phyloP scores from a whole-genome alignment of 345 rosid species.

The Eucalyptus marginata region DNA sequence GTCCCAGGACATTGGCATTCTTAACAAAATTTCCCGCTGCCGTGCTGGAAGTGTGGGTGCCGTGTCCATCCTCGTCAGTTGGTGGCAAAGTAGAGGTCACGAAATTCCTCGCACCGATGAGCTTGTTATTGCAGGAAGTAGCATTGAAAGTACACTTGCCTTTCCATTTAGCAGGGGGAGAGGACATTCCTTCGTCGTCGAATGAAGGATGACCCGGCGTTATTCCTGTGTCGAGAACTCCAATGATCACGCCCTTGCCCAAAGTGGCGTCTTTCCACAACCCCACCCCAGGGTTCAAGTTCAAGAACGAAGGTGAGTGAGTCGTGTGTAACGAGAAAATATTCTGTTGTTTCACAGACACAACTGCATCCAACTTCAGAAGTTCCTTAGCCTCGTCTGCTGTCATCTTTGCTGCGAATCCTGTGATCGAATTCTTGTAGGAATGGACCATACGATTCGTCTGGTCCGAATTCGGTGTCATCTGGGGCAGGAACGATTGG shows the following conservation, averaged over 20 bases:
- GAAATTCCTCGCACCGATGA: slow-evolving; percentile 21
- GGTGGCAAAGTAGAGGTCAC: slow-evolving; percentile 1
- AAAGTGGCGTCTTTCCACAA: slow-evolving; percentile 3
- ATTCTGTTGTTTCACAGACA: not conserved
- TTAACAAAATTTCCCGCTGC: slow-evolving; percentile 17
- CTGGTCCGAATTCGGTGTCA: not conserved
- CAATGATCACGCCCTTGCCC: slow-evolving; percentile 21
- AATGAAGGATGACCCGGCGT: slow-evolving; percentile 22
- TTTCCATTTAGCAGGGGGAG: slow-evolving; percentile 23
- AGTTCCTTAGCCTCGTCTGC: slow-evolving; percentile 4
- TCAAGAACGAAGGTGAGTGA: slow-evolving; percentile 17
- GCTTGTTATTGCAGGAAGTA: slow-evolving; percentile 22
- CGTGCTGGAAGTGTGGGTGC: slow-evolving; percentile 30
- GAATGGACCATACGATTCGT: not conserved
- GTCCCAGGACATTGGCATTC: slow-evolving; percentile 12
- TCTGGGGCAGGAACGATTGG: not conserved
- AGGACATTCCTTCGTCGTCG: not conserved
- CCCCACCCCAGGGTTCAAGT: slow-evolving; percentile 1
- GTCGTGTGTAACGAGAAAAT: slow-evolving; percentile 18
- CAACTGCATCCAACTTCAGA: slow-evolving; percentile 4
- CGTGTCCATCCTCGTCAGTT: slow-evolving; percentile 24
- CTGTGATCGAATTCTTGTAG: slow-evolving; percentile 4
- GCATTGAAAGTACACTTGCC: slow-evolving; percentile 14
- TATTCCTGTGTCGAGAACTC: slow-evolving; percentile 25
- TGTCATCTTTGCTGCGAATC: slow-evolving; percentile 16